These are phyloP conservation scores for Citrullus colocynthis DNA, from an alignment of 306 rosid genomes.

Conservation along the genomic window DNA sequence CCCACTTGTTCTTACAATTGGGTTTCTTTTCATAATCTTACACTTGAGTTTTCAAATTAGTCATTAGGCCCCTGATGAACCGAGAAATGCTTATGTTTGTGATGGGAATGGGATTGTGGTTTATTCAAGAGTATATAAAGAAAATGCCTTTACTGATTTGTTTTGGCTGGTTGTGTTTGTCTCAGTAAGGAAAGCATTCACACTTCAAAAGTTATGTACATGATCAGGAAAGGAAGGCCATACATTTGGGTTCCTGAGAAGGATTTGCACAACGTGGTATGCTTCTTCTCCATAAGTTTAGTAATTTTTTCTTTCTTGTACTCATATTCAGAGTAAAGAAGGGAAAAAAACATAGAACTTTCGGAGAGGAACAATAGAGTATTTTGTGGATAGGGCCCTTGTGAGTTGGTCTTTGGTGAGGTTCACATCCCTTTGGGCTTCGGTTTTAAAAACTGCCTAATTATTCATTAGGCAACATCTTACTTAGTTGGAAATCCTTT, in stretches of 20 bases:
- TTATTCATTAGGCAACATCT: no score
- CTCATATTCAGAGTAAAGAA: neutral
- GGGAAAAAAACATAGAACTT: neutral
- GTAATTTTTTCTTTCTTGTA: neutral
- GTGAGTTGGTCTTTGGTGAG: no score
- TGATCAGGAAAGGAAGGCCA: constrained; percentile 62
- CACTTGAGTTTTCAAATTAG: neutral
- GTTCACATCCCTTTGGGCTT: no score
- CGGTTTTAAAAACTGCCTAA: no score
- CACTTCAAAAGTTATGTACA: constrained; percentile 71
- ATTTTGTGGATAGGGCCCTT: no score
- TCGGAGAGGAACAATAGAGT: no score
- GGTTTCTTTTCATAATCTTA: neutral
- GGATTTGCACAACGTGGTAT: constrained; percentile 80
- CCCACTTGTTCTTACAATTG: neutral
- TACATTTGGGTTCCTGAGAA: constrained; percentile 79
- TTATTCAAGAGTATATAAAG: neutral
- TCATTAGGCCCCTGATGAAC: neutral
- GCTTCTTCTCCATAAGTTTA: neutral
- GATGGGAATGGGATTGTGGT: neutral
- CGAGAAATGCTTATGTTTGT: neutral
- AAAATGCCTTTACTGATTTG: neutral
- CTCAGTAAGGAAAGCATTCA: constrained; percentile 53
- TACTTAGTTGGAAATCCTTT: no score
- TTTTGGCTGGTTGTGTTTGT: constrained; percentile 8